Conservation (phyloP, 805 yeast species). For the Saccharomycopsis lassenensis region DNA sequence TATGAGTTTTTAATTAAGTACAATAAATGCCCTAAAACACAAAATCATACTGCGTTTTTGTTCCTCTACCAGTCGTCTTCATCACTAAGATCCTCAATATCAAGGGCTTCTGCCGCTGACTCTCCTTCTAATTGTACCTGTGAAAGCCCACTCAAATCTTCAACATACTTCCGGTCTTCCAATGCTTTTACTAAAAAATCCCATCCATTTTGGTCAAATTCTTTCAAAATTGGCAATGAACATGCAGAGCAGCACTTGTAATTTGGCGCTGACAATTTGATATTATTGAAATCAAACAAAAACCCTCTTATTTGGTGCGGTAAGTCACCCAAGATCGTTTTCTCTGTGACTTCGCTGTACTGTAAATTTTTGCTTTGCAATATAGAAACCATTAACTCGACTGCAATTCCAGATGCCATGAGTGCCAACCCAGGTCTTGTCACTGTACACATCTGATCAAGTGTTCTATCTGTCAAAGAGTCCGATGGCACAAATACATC, state of each 20-base stretch:
- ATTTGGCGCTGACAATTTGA: constrained; percentile 59
- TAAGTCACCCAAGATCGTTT: constrained; percentile 48
- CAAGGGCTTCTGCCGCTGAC: constrained; percentile 32
- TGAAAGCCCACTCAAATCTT: constrained; percentile 68
- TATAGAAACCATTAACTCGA: constrained; percentile 66
- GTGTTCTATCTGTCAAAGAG: constrained; percentile 72
- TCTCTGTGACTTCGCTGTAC: constrained; percentile 25
- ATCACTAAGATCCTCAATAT: constrained; percentile 17
- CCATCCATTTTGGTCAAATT: constrained; percentile 56
- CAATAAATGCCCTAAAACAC: too few relatives aligned
- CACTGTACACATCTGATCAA: constrained; percentile 98
- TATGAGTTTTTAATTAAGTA: too few relatives aligned
- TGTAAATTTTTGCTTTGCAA: constrained; percentile 54
- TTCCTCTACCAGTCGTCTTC: constrained; percentile 18
- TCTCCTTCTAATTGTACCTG: constrained; percentile 67
- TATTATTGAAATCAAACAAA: constrained; percentile 49
- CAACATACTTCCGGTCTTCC: constrained; percentile 54
- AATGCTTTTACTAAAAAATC: constrained; percentile 66
- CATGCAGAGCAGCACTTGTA: constrained; percentile 85
- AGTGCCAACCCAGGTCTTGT: constrained; percentile 94
- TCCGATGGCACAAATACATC: constrained; percentile 93
- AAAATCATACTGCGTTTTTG: not conserved
- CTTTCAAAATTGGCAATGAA: constrained; percentile 44
- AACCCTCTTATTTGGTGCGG: constrained; percentile 94
- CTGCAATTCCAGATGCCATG: constrained; percentile 78